Conservation (phyloP, 2,329 filamentous ascomycete species). For the Sclerotinia sclerotiorum region DNA sequence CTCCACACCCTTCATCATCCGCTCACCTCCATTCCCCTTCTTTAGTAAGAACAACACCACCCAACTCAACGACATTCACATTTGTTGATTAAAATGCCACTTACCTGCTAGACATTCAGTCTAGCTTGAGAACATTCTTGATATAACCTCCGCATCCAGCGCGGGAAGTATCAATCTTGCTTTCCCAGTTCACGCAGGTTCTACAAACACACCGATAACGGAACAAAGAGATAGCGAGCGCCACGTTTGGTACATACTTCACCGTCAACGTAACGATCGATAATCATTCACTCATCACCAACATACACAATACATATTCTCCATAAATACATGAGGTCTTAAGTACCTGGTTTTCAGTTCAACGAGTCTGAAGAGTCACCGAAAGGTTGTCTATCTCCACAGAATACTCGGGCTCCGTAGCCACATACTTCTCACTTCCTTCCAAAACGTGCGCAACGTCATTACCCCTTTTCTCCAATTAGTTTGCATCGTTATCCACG, state of each 20-base stretch:
- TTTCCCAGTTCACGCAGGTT: conserved; percentile 46
- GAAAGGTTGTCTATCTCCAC: conserved; percentile 37
- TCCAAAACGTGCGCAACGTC: conserved; percentile 31
- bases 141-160: conserved; percentile 48
- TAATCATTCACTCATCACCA: neutral
- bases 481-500: conserved; percentile 29
- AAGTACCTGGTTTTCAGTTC: conserved; percentile 41
- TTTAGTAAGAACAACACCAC: conserved; percentile 3
- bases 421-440: conserved; percentile 39
- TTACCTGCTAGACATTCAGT: conserved; percentile 47
- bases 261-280: neutral
- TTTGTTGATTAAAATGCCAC: conserved; percentile 33
- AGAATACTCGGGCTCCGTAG: conserved; percentile 38
- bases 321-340: conserved; percentile 31
- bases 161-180: conserved; percentile 45
- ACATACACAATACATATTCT: conserved; percentile 8
- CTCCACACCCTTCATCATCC: conserved; percentile 10
- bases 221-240: conserved; percentile 24
- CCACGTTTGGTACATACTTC: conserved; percentile 29
- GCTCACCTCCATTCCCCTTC: neutral
- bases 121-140: conserved; percentile 45
- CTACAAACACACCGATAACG: conserved; percentile 28
- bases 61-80: conserved; percentile 25
- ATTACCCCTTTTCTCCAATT: conserved; percentile 20
- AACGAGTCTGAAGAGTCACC: conserved; percentile 41